These are phyloP conservation scores for Starmerella stigmatis DNA, from an alignment of 805 yeast genomes.

Conservation along the genomic window DNA sequence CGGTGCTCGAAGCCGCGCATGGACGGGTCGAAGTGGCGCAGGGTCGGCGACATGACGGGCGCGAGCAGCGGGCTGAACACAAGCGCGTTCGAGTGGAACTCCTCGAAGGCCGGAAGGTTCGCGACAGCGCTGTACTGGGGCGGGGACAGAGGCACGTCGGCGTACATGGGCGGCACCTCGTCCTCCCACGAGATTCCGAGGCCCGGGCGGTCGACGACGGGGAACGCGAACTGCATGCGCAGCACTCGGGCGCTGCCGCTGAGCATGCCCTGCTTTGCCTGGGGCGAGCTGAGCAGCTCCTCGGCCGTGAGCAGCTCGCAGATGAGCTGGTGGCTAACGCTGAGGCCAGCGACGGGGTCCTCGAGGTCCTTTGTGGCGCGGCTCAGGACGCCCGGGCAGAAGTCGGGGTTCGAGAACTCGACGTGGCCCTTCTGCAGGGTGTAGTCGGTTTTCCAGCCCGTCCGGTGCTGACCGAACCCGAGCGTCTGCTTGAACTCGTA, in stretches of 20 bases:
- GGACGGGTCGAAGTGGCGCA: slow-evolving; percentile 25
- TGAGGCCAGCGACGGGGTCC: slow-evolving; percentile 70
- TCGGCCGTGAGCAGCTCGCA: slow-evolving; percentile 93
- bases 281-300: slow-evolving; percentile 37
- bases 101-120: slow-evolving; percentile 26
- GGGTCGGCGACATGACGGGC: slow-evolving; percentile 24
- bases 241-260: slow-evolving; percentile 93
- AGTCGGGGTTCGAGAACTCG: slow-evolving; percentile 40
- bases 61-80: slow-evolving; percentile 23
- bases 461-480: slow-evolving; percentile 67
- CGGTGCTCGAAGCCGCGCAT: slow-evolving; percentile 22
- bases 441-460: slow-evolving; percentile 95
- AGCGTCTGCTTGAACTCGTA: slow-evolving; percentile 63
- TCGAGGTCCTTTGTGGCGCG: slow-evolving; percentile 39
- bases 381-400: slow-evolving; percentile 25
- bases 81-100: slow-evolving; percentile 19
- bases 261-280: slow-evolving; percentile 30
- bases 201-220: slow-evolving; percentile 81
- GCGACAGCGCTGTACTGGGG: slow-evolving; percentile 53
- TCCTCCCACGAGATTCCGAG: slow-evolving; percentile 97
- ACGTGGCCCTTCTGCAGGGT: slow-evolving; percentile 57
- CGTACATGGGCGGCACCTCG: slow-evolving; percentile 95
- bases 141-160: slow-evolving; percentile 76
- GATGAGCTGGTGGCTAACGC: slow-evolving; percentile 63
- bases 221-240: slow-evolving; percentile 85